Base-by-base conservation (phyloP, 2,329 filamentous ascomycete species). In the Paecilomyces sp. region DNA sequence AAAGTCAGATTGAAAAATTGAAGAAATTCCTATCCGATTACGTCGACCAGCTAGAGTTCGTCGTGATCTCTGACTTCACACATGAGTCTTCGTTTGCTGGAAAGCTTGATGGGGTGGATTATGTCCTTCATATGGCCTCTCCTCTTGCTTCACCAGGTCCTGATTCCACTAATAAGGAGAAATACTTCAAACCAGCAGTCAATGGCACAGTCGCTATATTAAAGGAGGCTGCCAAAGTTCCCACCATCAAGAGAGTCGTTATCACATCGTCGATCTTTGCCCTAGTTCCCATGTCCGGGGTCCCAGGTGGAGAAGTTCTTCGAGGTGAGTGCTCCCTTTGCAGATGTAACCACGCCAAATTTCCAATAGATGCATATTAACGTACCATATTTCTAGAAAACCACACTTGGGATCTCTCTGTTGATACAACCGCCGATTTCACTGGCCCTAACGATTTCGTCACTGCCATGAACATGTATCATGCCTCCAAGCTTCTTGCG, bases 401-500 rank as follows among this genome's bases (percentile, higher is more conserved):
- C 34, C 12, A 41, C 15, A 5, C 12, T 41, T 41, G 34, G 34
- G 34, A 41, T 13, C 34, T 41, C 1, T 15, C 34, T 3, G 34
- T 41, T 15, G 34, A 41, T n/a, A 13, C 12, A n/a, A 15, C 12
- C 1, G 34, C 34, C 11, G 34, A 41, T 41, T 41, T 41, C 34
- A 41, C 34, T 5, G 12, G 34, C 34, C 6, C 34, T 4, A 12
- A 41, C 3, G 34, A 41, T 15, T 47, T 61, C 2, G 50, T 15
- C 3, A 65, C 66, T 8, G 13, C 62, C 4, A 61, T 69, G 58
- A 58, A 11, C 11, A 12, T 57, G 11, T 71, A 70, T 54, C 54
- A 54, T 1, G 67, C 67, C 6, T 70, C 67, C 1, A 71, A 71
- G 52, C 25, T 68, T 6, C 65, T 69, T 4, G 64, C 68, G 3